Base-by-base conservation (phyloP, 1,284 basidiomycete genomes). In the Ustilago sp. region DNA sequence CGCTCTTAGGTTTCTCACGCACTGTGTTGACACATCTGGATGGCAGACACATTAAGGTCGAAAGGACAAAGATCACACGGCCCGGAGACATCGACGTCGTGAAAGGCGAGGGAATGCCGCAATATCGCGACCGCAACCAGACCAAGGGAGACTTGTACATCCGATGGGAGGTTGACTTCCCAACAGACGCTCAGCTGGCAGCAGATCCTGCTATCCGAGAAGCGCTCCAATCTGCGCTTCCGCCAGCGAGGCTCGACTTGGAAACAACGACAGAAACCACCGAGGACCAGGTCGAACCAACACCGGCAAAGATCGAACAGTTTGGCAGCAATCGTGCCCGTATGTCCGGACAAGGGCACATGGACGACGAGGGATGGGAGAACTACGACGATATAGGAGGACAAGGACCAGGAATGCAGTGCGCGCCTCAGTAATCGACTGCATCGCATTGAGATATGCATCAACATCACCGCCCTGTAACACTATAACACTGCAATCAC, bases 1-100 rank as follows among this genome's bases (percentile, higher is more conserved):
- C 82, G 5, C 62, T 85, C 17, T 65, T 80, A 1, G 82, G 85
- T 35, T 80, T 83, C 61, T 78, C 80, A 32, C 63, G 83, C n/a
- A 78, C 82, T 9, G 77, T 85, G 11, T 63, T 86, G 51, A 83
- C 82, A 13, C 84, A 86, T 56, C 66, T 86, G 32, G 84, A 86
- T 54, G 82, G 80, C 5, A 74, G 84, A 23, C 77, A 76, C 28
- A 77, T 86, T 50, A 77, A 74, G 9, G 57, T 86, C 12, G 51
- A 59, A 1, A 48, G 68, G 7, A 71, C 72, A 15, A 59, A 68
- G 28, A 77, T 86, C 53, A 80, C 82, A 2, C 54, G 80, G 17
- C 81, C 83, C 0, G 80, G 80, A 9, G 71, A 79, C 41, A 61
- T 86, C 32, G 81, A 84, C 12, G 64, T 80, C 8, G 54, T 85